Evolutionary conservation across 2,329 filamentous ascomycete genomes (phyloP).

Genomic region (Nothomitra cinnamomea): DNA sequence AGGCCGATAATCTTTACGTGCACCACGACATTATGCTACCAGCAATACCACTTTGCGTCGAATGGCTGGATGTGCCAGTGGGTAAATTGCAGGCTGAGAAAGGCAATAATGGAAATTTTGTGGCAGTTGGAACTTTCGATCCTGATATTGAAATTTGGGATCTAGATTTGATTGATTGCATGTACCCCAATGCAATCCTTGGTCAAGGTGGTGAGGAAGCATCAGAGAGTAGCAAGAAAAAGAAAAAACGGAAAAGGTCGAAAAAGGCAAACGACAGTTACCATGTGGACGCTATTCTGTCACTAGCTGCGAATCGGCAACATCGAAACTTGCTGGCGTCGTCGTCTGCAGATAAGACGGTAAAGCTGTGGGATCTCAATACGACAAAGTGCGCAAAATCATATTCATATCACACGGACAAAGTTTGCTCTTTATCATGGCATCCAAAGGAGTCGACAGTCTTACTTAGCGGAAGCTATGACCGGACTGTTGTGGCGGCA

Average conservation of each 20-base stretch:
- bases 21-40: conserved; percentile 99
- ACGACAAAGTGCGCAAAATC: conserved; percentile 88
- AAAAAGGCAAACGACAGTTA: conserved; percentile 81
- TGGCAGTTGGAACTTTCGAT: conserved; percentile 92
- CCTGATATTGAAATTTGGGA: conserved; percentile 99
- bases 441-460: conserved; percentile 75
- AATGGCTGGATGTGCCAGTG: conserved; percentile 91
- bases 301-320: conserved; percentile 78
- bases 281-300: conserved; percentile 85
- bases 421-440: conserved; percentile 93
- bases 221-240: conserved; percentile 38
- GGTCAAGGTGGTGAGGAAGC: conserved; percentile 48
- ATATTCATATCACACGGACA: conserved; percentile 90
- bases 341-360: conserved; percentile 86
- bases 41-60: conserved; percentile 83
- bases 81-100: conserved; percentile 46
- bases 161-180: conserved; percentile 85
- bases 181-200: conserved; percentile 94
- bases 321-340: conserved; percentile 91
- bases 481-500: conserved; percentile 81
- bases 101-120: conserved; percentile 67
- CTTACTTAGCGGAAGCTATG: conserved; percentile 84
- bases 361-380: conserved; percentile 95
- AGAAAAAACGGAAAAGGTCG: conserved; percentile 80
- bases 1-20: conserved; percentile 90